Percentiles rank a stretch among this genome's conserved stretches.
These are phyloP conservation scores for Yamadazyma blattariae DNA, from an alignment of 1,139 yeast species.

Conservation along the genomic window DNA sequence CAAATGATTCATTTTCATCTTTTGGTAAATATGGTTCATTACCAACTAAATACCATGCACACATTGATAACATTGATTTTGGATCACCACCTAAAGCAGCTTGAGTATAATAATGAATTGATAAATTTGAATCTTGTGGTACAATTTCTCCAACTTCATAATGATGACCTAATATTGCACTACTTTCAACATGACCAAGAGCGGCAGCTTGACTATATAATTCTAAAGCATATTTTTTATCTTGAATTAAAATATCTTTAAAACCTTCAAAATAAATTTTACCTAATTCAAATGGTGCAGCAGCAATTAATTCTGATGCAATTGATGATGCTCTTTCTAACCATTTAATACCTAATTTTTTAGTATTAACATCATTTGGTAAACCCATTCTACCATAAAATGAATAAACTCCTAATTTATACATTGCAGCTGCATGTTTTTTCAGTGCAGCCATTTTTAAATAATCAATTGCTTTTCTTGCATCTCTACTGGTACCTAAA, in stretches of 20 bases:
- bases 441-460: slow-evolving; percentile 85
- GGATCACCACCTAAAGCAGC: slow-evolving; percentile 91
- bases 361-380: slow-evolving; percentile 61
- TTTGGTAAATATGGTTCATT: slow-evolving; percentile 76
- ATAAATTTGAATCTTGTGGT: slow-evolving; percentile 78
- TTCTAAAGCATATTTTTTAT: slow-evolving; percentile 79
- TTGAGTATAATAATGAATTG: slow-evolving; percentile 89
- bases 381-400: slow-evolving; percentile 86
- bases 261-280: slow-evolving; percentile 83
- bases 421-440: slow-evolving; percentile 95
- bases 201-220: slow-evolving; percentile 88
- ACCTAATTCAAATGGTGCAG: slow-evolving; percentile 92
- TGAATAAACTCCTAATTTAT: slow-evolving; percentile 82
- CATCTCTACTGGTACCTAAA: slow-evolving; percentile 85
- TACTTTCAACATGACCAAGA: slow-evolving; percentile 78
- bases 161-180: slow-evolving; percentile 74
- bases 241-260: slow-evolving; percentile 82
- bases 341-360: slow-evolving; percentile 92
- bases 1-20: slow-evolving; percentile 85
- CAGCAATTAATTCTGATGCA: slow-evolving; percentile 82
- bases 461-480: slow-evolving; percentile 81
- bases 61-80: slow-evolving; percentile 85
- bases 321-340: slow-evolving; percentile 79
- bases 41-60: slow-evolving; percentile 96
- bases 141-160: slow-evolving; percentile 83